A percentile compares a stretch with the other conserved stretches of the same genome.
Conservation (phyloP, 2,329 filamentous ascomycete genomes). For the Periconia sp. region DNA sequence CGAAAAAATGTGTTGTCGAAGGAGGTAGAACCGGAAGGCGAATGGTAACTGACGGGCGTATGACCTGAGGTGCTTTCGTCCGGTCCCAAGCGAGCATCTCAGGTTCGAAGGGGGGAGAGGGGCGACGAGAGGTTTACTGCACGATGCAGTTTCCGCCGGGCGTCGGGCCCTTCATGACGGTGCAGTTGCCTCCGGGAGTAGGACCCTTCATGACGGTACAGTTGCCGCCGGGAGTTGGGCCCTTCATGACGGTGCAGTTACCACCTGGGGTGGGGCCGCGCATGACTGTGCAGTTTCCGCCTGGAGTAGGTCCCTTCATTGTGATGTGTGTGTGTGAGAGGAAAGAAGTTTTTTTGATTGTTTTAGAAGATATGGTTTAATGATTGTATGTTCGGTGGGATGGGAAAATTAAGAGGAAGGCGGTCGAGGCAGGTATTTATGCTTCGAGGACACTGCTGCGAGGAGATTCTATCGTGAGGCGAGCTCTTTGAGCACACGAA, state of each 20-base stretch:
- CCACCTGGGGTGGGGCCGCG: background rate
- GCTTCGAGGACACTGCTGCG: background rate
- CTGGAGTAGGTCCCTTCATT: conserved; percentile 15
- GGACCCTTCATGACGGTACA: conserved; percentile 10
- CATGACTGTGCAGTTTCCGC: conserved; percentile 11
- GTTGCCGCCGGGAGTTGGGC: conserved; percentile 2
- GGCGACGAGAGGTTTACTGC: too few species aligned
- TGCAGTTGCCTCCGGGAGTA: conserved; percentile 7
- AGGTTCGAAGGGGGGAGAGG: too few species aligned
- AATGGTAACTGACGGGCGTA: too few species aligned
- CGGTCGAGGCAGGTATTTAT: conserved; percentile 17
- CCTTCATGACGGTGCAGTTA: conserved; percentile 7
- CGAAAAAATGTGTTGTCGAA: too few species aligned
- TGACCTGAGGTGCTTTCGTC: too few species aligned
- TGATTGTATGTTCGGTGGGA: conserved; percentile 23
- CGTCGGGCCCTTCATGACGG: conserved; percentile 5
- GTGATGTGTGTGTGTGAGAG: conserved; percentile 20
- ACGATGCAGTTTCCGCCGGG: conserved; percentile 13
- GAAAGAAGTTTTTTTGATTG: conserved; percentile 10
- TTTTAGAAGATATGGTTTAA: conserved; percentile 17
- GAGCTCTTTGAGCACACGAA: conserved; percentile 2
- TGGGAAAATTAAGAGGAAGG: background rate
- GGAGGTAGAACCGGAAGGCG: too few species aligned
- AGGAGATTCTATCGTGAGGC: background rate
- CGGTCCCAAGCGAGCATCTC: too few species aligned